A percentile compares a stretch with the other conserved stretches of the same genome.
phyloP scores from a whole-genome alignment of 495 filamentous ascomycete genomes.

The Rhizodiscina lignyota region DNA sequence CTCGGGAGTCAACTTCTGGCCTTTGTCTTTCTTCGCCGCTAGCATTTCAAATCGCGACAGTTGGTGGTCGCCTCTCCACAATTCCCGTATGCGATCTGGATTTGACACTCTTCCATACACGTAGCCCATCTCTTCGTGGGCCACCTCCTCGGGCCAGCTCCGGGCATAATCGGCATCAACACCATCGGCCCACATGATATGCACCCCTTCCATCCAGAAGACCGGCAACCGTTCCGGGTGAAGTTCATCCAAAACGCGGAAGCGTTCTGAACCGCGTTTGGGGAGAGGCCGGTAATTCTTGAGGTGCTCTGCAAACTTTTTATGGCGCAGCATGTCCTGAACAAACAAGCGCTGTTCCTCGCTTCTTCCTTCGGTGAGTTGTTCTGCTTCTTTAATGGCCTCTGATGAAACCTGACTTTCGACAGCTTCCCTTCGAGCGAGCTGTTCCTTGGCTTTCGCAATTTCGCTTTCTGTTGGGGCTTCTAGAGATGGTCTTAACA shows the following conservation, averaged over 20 bases:
- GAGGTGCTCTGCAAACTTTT: neutral
- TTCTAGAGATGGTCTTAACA: too few species aligned
- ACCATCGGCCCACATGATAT: conserved; percentile 55
- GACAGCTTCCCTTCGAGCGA: too few species aligned
- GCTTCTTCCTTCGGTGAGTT: neutral
- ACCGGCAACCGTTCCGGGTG: neutral
- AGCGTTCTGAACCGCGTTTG: neutral
- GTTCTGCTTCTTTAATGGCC: neutral
- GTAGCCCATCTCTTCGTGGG: conserved; percentile 38
- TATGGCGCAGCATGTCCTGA: neutral
- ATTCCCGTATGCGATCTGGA: too few species aligned
- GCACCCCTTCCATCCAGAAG: conserved; percentile 22
- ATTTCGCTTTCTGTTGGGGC: neutral
- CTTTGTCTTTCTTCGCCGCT: too few species aligned
- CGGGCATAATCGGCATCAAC: conserved; percentile 47
- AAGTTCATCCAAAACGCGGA: neutral
- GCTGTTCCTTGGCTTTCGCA: neutral
- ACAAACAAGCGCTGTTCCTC: neutral
- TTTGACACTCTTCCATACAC: too few species aligned
- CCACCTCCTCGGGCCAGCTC: conserved; percentile 51
- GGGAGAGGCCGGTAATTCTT: conserved; percentile 1
- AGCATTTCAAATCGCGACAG: too few species aligned
- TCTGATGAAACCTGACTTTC: too few species aligned
- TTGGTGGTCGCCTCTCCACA: too few species aligned
- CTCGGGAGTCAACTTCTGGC: too few species aligned